Evolutionary conservation across 176 grass and related monocot genomes (phyloP), one percentile per base, ranked within the genome.

Genomic region (Carex kokanica): DNA sequence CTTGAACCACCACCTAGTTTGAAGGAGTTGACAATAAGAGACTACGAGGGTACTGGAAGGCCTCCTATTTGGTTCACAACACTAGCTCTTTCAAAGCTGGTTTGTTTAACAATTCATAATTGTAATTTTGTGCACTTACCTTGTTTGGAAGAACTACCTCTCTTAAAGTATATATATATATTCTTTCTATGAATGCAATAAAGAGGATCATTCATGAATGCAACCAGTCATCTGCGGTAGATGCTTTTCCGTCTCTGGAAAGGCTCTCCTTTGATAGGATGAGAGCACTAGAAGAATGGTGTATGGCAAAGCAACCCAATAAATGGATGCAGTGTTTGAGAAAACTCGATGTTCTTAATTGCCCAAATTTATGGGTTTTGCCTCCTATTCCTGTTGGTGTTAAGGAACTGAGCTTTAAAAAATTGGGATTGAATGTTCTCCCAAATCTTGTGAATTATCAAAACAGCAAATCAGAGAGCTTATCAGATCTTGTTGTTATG

Each of bases 1-100:
- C 69, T 88, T 13, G 8, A 88, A 79, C 86, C 86, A 29, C 47
- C 63, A 68, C 38, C n/a, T 64, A 8, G 24, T 78, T 60, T 88
- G 24, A 84, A 88, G 54, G 3, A 45, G 16, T 40, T 88, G 27
- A 18, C 9, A 62, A 82, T 87, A 60, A 40, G 38, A 6, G 4
- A 4, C 6, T 40, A 40, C 4, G 38, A 0, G 20, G 85, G 85
- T 27, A 14, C 38, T 40, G 38, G n/a, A 25, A 41, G 27, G 58
- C 40, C 25, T 60, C 78, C 65, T 8, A 0, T 9, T 15, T 87
- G 85, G 85, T 38, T 85, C 34, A 49, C 6, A 8, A 7, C 16
- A 34, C 56, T 20, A 21, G 31, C 21, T 78, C 69, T 63, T 9
- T 69, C 60, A 16, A 31, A 56, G 4, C 15, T 84, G 31, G 8